A percentile compares a stretch with the other conserved stretches of the same genome.
These are phyloP conservation scores for Ustilago esculenta DNA, from an alignment of 1,284 basidiomycete genomes.

Conservation along the genomic window DNA sequence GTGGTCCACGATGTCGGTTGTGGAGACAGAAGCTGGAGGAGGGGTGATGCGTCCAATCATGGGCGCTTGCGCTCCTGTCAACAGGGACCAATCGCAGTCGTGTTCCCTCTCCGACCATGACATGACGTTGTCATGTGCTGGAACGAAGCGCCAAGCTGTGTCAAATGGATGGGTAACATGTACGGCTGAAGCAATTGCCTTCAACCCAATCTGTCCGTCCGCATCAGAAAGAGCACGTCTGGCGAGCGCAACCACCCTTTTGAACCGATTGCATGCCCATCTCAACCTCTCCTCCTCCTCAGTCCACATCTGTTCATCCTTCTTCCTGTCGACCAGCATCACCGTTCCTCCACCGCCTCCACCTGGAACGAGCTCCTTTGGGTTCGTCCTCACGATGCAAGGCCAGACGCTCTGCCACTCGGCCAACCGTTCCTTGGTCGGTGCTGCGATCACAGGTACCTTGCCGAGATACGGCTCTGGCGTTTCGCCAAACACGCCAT, in stretches of 20 bases:
- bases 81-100: conserved; percentile 16
- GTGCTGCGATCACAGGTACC: conserved; percentile 79
- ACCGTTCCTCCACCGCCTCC: conserved; percentile 9
- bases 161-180: conserved; percentile 50
- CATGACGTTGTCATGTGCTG: background rate
- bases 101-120: conserved; percentile 23
- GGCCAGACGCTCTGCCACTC: conserved; percentile 68
- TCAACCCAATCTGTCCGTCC: conserved; percentile 9
- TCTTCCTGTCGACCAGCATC: conserved; percentile 47
- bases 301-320: conserved; percentile 42
- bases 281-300: conserved; percentile 6
- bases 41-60: conserved; percentile 12
- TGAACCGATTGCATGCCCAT: conserved; percentile 38
- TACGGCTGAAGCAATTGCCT: conserved; percentile 30
- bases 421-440: conserved; percentile 75
- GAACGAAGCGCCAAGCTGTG: background rate
- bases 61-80: conserved; percentile 17
- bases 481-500: conserved; percentile 9
- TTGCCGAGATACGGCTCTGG: conserved; percentile 68
- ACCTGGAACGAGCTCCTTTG: conserved; percentile 25
- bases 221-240: conserved; percentile 7
- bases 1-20: too few species aligned
- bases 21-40: background rate
- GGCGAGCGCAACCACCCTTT: conserved; percentile 40
- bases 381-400: conserved; percentile 51